Evolutionary conservation across 805 yeast genomes (phyloP).

Genomic region (Kodamaea nitidulidarum): DNA sequence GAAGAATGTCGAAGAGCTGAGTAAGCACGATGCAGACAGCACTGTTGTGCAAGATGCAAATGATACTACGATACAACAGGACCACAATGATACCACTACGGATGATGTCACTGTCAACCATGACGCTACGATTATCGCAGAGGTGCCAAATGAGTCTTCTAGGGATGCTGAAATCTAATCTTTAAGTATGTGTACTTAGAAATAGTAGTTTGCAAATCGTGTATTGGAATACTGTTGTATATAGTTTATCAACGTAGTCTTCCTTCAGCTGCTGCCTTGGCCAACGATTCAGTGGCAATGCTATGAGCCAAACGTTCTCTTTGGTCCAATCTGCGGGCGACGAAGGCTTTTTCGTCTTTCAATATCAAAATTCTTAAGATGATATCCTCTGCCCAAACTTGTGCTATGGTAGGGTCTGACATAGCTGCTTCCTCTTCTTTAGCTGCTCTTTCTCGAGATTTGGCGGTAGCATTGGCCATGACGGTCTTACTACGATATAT

Average conservation of each 20-base stretch:
- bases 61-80: constrained; percentile 47
- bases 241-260: constrained; percentile 14
- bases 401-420: constrained; percentile 42
- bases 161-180: constrained; percentile 6
- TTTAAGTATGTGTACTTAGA: background rate
- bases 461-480: constrained; percentile 65
- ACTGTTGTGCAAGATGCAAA: constrained; percentile 35
- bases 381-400: constrained; percentile 56
- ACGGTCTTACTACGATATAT: constrained; percentile 64
- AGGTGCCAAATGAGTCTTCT: constrained; percentile 8
- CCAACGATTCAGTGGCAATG: constrained; percentile 50
- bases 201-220: background rate
- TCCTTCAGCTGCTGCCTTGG: constrained; percentile 45
- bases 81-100: constrained; percentile 47
- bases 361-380: constrained; percentile 68
- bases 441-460: constrained; percentile 41
- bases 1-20: background rate
- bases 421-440: constrained; percentile 17
- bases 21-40: constrained; percentile 4
- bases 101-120: constrained; percentile 35
- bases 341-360: constrained; percentile 57
- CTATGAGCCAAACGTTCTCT: constrained; percentile 57
- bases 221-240: background rate
- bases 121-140: constrained; percentile 21
- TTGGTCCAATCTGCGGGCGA: constrained; percentile 55